Evolutionary conservation across 305 asterid genomes (phyloP).

Genomic region (Solanum hybrid): DNA sequence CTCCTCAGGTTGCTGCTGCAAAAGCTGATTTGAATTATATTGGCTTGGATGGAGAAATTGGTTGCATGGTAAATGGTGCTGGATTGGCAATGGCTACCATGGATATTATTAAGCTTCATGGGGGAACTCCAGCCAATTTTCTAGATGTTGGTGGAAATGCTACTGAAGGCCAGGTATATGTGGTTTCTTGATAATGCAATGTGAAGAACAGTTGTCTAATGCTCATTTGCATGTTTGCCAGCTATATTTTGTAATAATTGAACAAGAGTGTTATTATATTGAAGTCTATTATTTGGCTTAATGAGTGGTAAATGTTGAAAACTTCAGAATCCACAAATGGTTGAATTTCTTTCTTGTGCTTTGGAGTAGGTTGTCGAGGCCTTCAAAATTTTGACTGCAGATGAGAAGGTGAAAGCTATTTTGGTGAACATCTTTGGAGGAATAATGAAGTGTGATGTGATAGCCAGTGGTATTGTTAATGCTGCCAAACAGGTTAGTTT

Average conservation of each 20-base stretch:
- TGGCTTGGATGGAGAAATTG: constrained; percentile 98
- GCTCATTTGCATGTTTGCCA: neutral
- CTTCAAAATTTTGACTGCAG: constrained; percentile 90
- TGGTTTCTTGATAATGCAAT: neutral
- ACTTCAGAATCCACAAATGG: neutral
- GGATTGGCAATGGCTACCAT: constrained; percentile 99
- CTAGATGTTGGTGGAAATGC: constrained; percentile 99
- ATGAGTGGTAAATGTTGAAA: neutral
- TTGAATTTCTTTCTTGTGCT: constrained; percentile 4
- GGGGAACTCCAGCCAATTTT: constrained; percentile 99
- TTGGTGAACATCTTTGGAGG: constrained; percentile 98
- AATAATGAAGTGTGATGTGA: constrained; percentile 97
- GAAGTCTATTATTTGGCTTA: neutral
- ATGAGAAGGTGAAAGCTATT: constrained; percentile 94
- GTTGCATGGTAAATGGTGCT: constrained; percentile 99
- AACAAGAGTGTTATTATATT: neutral
- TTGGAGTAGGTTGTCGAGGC: constrained; percentile 85
- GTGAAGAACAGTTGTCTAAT: neutral
- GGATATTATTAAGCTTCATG: constrained; percentile 95
- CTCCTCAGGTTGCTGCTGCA: constrained; percentile 84
- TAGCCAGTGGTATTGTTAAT: constrained; percentile 96
- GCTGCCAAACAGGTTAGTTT: constrained; percentile 81
- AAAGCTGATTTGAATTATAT: constrained; percentile 98
- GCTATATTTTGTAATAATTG: neutral
- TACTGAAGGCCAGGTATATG: constrained; percentile 76